Percentiles rank a stretch among this genome's conserved stretches.
Conservation (phyloP, 371 early-diverging fungal species). For the Mucor piriformis region DNA sequence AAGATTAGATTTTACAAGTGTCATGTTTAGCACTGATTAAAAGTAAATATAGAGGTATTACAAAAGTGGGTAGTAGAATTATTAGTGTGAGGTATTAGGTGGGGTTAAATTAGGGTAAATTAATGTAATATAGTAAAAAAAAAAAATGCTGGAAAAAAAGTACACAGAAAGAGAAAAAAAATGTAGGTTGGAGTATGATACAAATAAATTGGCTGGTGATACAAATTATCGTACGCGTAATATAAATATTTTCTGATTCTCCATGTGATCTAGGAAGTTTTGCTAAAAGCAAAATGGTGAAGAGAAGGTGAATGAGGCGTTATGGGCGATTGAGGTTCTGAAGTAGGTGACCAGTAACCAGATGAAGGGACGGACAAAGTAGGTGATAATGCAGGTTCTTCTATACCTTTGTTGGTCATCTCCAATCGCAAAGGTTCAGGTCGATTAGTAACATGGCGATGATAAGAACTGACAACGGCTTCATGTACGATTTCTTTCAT, state of each 20-base stretch:
- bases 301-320: conserved; percentile 31
- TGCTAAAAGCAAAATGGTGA: conserved; percentile 14
- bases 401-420: conserved; percentile 6
- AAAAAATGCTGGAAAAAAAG: background rate
- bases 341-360: conserved; percentile 29
- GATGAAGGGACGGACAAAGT: conserved; percentile 7
- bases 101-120: background rate
- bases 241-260: background rate
- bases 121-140: background rate
- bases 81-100: background rate
- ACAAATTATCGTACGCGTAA: background rate
- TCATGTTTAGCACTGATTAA: too few species aligned
- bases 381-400: conserved; percentile 14
- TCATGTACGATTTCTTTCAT: background rate
- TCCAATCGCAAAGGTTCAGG: conserved; percentile 1
- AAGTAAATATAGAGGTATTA: background rate
- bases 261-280: background rate
- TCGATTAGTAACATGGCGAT: too few species aligned
- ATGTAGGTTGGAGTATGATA: too few species aligned
- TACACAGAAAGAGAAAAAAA: too few species aligned
- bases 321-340: conserved; percentile 37
- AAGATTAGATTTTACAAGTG: conserved; percentile 15
- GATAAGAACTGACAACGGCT: too few species aligned
- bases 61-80: background rate
- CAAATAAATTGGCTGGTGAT: background rate